Conservation (phyloP, 2,329 filamentous ascomycete genomes). For the Talaromyces sp. region DNA sequence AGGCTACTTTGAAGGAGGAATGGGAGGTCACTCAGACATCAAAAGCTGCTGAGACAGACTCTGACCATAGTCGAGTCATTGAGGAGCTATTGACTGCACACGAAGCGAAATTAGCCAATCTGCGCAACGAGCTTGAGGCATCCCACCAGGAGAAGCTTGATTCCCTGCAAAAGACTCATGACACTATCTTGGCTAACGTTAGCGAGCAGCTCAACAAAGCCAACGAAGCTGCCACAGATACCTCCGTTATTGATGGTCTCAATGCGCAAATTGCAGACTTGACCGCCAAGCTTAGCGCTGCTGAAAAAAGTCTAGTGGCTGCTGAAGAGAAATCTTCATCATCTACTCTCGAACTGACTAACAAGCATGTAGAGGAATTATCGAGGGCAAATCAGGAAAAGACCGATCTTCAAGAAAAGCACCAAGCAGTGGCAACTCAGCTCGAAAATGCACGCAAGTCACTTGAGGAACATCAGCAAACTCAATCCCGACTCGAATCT, state of each 20-base stretch:
- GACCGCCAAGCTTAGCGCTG: conserved; percentile 61
- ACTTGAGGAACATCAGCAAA: conserved; percentile 71
- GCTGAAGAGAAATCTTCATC: conserved; percentile 37
- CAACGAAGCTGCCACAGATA: conserved; percentile 36
- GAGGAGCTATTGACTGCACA: conserved; percentile 40
- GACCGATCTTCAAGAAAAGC: conserved; percentile 43
- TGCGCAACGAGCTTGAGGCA: conserved; percentile 36
- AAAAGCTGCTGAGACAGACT: conserved; percentile 35
- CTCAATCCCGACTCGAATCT: conserved; percentile 63
- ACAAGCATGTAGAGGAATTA: conserved; percentile 45
- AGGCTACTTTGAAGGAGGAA: conserved; percentile 35
- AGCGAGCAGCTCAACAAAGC: conserved; percentile 36
- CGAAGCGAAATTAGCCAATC: conserved; percentile 37
- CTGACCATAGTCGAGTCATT: conserved; percentile 38
- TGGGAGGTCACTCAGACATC: conserved; percentile 34
- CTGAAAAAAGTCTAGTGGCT: conserved; percentile 46
- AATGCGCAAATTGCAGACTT: conserved; percentile 49
- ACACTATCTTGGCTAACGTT: conserved; percentile 31
- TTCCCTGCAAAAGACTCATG: conserved; percentile 36
- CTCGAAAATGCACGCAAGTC: conserved; percentile 82
- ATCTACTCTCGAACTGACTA: conserved; percentile 43
- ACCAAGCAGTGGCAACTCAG: conserved; percentile 43
- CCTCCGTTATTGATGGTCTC: conserved; percentile 34
- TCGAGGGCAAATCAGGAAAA: conserved; percentile 43
- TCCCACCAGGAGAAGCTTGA: conserved; percentile 35